phyloP scores from a whole-genome alignment of 2,329 filamentous ascomycete species.

The Xylaria sp. region DNA sequence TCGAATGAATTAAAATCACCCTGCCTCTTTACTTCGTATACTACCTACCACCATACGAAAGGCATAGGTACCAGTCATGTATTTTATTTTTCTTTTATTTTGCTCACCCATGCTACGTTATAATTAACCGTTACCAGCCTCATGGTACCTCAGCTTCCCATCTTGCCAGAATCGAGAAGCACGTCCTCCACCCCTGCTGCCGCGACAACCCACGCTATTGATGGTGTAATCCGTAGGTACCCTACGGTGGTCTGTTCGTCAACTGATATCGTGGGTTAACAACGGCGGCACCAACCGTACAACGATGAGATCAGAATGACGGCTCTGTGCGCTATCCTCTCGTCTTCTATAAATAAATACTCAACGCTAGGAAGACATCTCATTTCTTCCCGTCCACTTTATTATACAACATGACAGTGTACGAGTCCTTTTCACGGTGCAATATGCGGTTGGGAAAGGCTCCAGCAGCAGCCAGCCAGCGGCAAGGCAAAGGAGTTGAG shows the following conservation, averaged over 20 bases:
- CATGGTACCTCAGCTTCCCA: not conserved
- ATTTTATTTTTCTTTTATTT: constrained; percentile 5
- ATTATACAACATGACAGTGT: not conserved
- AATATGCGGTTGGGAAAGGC: not conserved
- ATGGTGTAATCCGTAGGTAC: not conserved
- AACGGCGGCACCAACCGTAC: constrained; percentile 7
- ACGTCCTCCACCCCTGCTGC: constrained; percentile 12
- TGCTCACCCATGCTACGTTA: constrained; percentile 7
- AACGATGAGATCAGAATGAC: constrained; percentile 15
- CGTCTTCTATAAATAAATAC: too few relatives aligned
- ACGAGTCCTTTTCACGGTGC: not conserved
- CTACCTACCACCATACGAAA: not conserved
- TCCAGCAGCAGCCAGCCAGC: not conserved
- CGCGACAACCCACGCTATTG: constrained; percentile 4
- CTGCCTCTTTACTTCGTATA: not conserved
- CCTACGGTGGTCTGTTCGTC: too few relatives aligned
- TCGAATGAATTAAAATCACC: constrained; percentile 26
- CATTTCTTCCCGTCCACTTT: not conserved
- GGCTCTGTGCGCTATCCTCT: not conserved
- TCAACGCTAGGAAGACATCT: not conserved
- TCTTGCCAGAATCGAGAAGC: not conserved
- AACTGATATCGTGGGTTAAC: not conserved
- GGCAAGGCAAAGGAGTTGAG: not conserved
- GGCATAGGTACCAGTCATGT: too few relatives aligned
- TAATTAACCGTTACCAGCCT: not conserved